A percentile compares a stretch with the other conserved stretches of the same genome.
Conservation (phyloP, 176 grass and related monocot species). For the Lolium multiflorum region DNA sequence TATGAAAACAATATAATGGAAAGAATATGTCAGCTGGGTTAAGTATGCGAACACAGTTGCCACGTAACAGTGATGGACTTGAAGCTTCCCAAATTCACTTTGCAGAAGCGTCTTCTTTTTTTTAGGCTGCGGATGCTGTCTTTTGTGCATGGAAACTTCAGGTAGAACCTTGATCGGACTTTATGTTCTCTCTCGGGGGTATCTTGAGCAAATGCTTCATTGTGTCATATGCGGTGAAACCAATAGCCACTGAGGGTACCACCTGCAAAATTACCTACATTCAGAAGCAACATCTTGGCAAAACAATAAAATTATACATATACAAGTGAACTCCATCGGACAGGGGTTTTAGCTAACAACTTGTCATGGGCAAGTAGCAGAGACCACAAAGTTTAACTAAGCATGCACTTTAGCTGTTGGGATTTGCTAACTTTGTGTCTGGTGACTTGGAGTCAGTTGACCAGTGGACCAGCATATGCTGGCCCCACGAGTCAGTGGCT, state of each 20-base stretch:
- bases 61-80: not conserved
- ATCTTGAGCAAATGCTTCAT: conserved; percentile 74
- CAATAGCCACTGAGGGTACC: conserved; percentile 76
- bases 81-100: conserved; percentile 13
- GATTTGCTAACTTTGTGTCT: too few species aligned
- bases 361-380: not conserved
- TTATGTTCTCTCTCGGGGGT: conserved; percentile 59
- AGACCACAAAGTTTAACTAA: not conserved
- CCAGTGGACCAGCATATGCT: too few species aligned
- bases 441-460: too few species aligned
- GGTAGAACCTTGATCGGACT: conserved; percentile 38
- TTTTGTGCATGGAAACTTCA: conserved; percentile 41
- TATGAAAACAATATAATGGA: conserved; percentile 26
- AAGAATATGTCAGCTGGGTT: conserved; percentile 48
- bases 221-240: conserved; percentile 76
- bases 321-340: not conserved
- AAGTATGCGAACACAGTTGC: conserved; percentile 9
- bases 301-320: not conserved
- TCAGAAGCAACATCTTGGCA: not conserved
- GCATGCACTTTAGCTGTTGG: not conserved
- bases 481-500: too few species aligned
- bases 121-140: not conserved
- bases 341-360: not conserved
- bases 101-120: too few species aligned
- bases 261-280: conserved; percentile 49